Base-by-base conservation (phyloP, 306 rosid species). In the Trifolium subterraneum region DNA sequence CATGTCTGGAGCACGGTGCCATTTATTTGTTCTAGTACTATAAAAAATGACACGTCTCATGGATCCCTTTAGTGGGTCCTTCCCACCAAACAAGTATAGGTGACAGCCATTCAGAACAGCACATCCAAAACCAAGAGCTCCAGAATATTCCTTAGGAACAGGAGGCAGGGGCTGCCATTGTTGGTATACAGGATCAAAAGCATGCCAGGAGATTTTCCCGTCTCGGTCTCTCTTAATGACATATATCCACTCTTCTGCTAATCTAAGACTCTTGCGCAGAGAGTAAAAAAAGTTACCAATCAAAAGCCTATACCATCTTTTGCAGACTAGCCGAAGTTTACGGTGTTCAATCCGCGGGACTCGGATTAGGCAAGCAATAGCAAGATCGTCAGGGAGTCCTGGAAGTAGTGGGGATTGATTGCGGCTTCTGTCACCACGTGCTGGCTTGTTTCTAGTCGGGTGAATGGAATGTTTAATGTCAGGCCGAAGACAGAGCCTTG, bases 1-100 rank as follows among this genome's bases (percentile, higher is more conserved):
- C 97, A 91, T 91, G 71, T 91, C 97, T 0, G 97, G 97, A 72
- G 90, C 95, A 42, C 97, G 97, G 80, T 91, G 91, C 97, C 97
- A 91, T 83, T 91, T 91, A 78, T 91, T 91, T 64, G 95, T 91
- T 85, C 95, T 87, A 66, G 92, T 92, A 76, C 74, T 89, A 60
- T 91, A 91, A 82, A 86, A 89, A 23, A 91, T 86, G 75, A 87
- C 97, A 3, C 97, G 91, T 79, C 94, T 84, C 97, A 91, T 91
- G 63, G 95, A 89, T 29, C 95, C 97, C 86, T 87, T 91, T 6
- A 83, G 79, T 1, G 92, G 97, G 60, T 91, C 95, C 77, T 89
- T 91, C 59, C 97, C 95, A 66, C 97, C 97, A 81, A 91, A 91
- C 80, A 91, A 72, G 83, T 91, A 91, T 15, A 91, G 87, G 83